phyloP scores from a whole-genome alignment of 2,329 filamentous ascomycete genomes.

The Colletotrichum tofieldiae region DNA sequence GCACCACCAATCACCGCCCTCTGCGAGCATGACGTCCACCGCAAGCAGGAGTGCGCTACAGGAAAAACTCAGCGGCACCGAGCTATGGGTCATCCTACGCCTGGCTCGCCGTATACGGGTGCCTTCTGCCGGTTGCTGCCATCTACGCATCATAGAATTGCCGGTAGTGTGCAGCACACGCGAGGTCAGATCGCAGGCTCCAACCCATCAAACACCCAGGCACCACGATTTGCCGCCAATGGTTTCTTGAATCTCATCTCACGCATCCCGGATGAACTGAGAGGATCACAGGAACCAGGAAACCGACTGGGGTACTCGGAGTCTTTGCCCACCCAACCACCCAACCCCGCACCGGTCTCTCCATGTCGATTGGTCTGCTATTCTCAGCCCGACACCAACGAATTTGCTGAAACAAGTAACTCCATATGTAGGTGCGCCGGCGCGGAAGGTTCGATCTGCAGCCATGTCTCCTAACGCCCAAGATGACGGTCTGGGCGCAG shows the following conservation, averaged over 20 bases:
- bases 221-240: constrained; percentile 11
- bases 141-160: constrained; percentile 21
- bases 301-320: too few species aligned
- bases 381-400: background rate
- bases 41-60: constrained; percentile 21
- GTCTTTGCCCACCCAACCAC: background rate
- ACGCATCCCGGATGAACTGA: background rate
- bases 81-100: background rate
- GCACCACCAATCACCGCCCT: constrained; percentile 20
- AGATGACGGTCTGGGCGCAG: constrained; percentile 16
- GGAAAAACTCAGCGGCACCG: constrained; percentile 2
- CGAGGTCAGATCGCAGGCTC: constrained; percentile 7
- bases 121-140: constrained; percentile 6
- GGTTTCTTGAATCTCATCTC: background rate
- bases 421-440: background rate
- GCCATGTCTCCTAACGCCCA: constrained; percentile 33
- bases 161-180: constrained; percentile 20
- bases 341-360: background rate
- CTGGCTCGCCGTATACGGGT: background rate
- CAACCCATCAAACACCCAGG: constrained; percentile 1
- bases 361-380: background rate
- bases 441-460: constrained; percentile 26
- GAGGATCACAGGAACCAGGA: too few species aligned
- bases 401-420: background rate
- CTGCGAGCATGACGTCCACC: constrained; percentile 10